Base-by-base conservation (phyloP, 2,329 filamentous ascomycete species). In the Colletotrichum sojae region DNA sequence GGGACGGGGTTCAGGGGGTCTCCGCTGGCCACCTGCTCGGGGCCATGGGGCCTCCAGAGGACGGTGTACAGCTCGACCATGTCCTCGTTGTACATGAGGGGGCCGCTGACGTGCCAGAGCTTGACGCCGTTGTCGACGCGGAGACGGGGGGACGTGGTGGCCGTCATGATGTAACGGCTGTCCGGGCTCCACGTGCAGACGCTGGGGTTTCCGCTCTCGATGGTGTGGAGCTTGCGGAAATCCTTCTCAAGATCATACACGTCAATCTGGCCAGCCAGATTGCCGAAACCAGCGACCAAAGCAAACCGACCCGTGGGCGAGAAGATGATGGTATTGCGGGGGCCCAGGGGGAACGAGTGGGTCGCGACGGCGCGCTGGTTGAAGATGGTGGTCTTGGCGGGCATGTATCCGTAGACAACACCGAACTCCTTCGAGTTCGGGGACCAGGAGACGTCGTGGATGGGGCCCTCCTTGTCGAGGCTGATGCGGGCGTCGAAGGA, bases 381-480 rank as follows among this genome's bases (percentile, higher is more conserved):
- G 89, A 98, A 99, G 74, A 99, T 96, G 74, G 95, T 98, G 4
- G 95, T 96, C 87, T 98, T 98, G 64, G 96, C 94, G n/a, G 96
- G 96, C 94, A 98, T 98, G 82, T 94, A 98, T 71, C 96, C 96
- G 79, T 99, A 99, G 16, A 98, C 91, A 39, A 99, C 96, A 78
- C 94, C 95, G 77, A 99, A 99, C 81, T 98, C 95, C 84, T 94
- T 97, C 75, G 94, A 97, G 82, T 96, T 98, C 55, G 96, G 95
- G 53, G 94, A 98, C 96, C 96, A 99, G n/a, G 93, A 90, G 51
- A 99, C 95, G 78, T 99, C 96, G 81, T 98, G 95, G 75, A 98
- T 98, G 5, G 96, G 96, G 0, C 96, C 96, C 79, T 98, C 95
- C 84, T 98, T 98, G 82, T 99, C 96, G 58, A 98, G 86, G 72